Conservation (phyloP, 2,329 filamentous ascomycete species). For the Clarireedia sp. region DNA sequence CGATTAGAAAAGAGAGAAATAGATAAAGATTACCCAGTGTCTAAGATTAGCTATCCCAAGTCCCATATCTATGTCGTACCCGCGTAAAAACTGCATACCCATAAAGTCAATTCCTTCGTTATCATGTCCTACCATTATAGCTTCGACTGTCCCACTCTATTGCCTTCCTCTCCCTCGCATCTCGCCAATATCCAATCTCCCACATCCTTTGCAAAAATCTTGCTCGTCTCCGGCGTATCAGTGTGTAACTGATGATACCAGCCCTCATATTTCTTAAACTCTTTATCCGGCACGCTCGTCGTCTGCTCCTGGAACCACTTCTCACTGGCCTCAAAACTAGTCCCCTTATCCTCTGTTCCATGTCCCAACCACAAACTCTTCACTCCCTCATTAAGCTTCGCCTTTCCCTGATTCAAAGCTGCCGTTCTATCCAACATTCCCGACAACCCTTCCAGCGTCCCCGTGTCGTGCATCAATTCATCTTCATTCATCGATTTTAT, state of each 20-base stretch:
- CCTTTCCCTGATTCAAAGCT: constrained; percentile 48
- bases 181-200: constrained; percentile 53
- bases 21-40: background rate
- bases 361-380: constrained; percentile 64
- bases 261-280: constrained; percentile 66
- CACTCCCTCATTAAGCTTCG: constrained; percentile 45
- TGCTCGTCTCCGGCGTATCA: constrained; percentile 36
- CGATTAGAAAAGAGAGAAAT: background rate
- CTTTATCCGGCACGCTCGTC: constrained; percentile 55
- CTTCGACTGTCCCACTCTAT: constrained; percentile 12
- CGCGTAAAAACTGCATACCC: background rate
- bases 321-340: constrained; percentile 57
- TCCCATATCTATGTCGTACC: too few species aligned
- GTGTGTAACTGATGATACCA: constrained; percentile 69
- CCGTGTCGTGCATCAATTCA: constrained; percentile 69
- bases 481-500: constrained; percentile 56
- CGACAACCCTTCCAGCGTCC: constrained; percentile 73
- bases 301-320: constrained; percentile 51
- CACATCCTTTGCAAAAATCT: constrained; percentile 46
- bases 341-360: constrained; percentile 66
- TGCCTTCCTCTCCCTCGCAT: constrained; percentile 6
- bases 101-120: background rate
- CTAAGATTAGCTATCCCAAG: background rate
- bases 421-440: constrained; percentile 68
- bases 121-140: constrained; percentile 9